These are phyloP conservation scores for Botrytis elliptica DNA, from an alignment of 2,329 filamentous ascomycete genomes.

Conservation along the genomic window DNA sequence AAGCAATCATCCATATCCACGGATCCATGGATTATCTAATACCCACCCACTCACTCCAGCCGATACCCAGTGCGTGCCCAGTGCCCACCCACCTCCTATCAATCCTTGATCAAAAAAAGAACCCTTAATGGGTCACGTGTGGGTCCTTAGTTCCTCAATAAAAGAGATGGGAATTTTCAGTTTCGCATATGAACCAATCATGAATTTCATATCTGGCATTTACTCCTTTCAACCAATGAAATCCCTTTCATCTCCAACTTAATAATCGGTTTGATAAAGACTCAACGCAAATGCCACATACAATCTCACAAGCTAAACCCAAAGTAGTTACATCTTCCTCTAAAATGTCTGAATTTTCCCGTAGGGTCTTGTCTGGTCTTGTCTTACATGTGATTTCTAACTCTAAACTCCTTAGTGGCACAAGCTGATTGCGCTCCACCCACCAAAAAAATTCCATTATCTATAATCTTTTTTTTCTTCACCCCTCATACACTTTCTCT, in stretches of 20 bases:
- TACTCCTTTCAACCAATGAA: not conserved
- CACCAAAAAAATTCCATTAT: slow-evolving; percentile 12
- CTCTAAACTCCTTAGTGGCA: not conserved
- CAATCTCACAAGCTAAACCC: not conserved
- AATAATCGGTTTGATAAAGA: not conserved
- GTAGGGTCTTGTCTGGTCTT: not conserved
- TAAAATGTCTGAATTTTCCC: not conserved
- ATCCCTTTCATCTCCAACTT: too few relatives aligned
- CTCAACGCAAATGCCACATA: not conserved
- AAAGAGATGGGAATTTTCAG: slow-evolving; percentile 11
- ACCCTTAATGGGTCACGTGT: not conserved
- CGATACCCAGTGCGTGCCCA: not conserved
- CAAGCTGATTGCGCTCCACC: not conserved
- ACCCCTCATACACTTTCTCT: not conserved
- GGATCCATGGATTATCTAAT: not conserved
- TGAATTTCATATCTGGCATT: not conserved
- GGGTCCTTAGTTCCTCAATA: not conserved
- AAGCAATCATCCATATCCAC: too few relatives aligned
- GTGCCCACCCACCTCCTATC: not conserved
- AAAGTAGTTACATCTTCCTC: not conserved
- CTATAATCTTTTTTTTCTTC: slow-evolving; percentile 17
- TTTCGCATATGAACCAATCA: slow-evolving; percentile 16
- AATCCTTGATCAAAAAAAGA: not conserved
- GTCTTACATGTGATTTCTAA: slow-evolving; percentile 8
- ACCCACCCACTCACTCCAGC: not conserved